A percentile compares a stretch with the other conserved stretches of the same genome.
phyloP scores from a whole-genome alignment of 371 early-diverging fungal species.

The Zychaea mexicana region DNA sequence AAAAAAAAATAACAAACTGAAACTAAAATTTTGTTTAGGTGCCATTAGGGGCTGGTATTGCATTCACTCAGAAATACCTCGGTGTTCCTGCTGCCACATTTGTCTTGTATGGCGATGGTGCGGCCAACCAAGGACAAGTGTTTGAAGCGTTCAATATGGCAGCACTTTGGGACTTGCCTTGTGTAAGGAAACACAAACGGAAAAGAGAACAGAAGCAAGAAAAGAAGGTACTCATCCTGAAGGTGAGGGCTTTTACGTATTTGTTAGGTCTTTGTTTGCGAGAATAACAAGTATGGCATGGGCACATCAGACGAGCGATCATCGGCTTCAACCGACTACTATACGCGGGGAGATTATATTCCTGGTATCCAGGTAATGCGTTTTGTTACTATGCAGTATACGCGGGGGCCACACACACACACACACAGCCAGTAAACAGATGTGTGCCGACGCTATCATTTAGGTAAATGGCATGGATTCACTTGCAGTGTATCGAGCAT shows the following conservation, averaged over 20 bases:
- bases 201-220: too few relatives aligned
- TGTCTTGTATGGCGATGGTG: slow-evolving; percentile 98
- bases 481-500: slow-evolving; percentile 89
- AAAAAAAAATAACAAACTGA: neutral
- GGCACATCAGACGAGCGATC: slow-evolving; percentile 94
- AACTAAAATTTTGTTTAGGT: slow-evolving; percentile 36
- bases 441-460: too few relatives aligned
- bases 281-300: slow-evolving; percentile 99
- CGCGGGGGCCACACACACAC: too few relatives aligned
- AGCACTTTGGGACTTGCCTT: slow-evolving; percentile 97
- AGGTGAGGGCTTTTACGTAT: too few relatives aligned
- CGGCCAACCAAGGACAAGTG: slow-evolving; percentile 99
- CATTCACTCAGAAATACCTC: slow-evolving; percentile 95
- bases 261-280: slow-evolving; percentile 90
- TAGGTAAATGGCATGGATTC: slow-evolving; percentile 95
- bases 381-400: too few relatives aligned
- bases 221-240: too few relatives aligned
- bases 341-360: slow-evolving; percentile 95
- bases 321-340: slow-evolving; percentile 94
- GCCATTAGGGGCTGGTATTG: slow-evolving; percentile 97
- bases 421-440: too few relatives aligned
- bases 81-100: slow-evolving; percentile 81
- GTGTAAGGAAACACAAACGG: slow-evolving; percentile 13
- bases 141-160: slow-evolving; percentile 99
- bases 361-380: slow-evolving; percentile 88